Base-by-base conservation (phyloP, 345 rosid species). In the Rhodamnia argentea region DNA sequence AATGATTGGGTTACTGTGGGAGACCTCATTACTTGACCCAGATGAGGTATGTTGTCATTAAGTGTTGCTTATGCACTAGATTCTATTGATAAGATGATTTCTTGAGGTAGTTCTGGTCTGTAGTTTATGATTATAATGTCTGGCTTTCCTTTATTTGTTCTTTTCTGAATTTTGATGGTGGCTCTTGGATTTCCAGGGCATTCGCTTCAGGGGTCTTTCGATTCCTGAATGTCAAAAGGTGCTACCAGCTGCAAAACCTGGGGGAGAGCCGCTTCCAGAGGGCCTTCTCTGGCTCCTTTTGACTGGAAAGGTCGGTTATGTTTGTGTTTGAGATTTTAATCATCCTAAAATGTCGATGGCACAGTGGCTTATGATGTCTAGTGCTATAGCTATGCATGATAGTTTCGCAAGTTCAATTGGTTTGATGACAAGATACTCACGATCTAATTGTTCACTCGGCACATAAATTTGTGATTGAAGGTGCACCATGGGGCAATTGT, bases 251-350 rank as follows among this genome's bases (percentile, higher is more conserved):
- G 99, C 96, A 76, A 92, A 92, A 89, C 92, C 96, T 88, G 98
- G 93, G 56, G 99, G 98, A 81, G 99, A 97, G 88, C 99, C 99
- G 84, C 90, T 96, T 86, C 99, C 99, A 0, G 99, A 97, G 93
- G 99, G 99, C 87, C 98, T 97, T 87, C 90, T 97, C 13, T 97
- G 99, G 99, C 99, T 96, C 89, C 99, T 97, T 89, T 91, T 97
- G 91, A 96, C 99, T 44, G 99, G 99, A 91, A 96, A 97, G 98
- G 99, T 92, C 50, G 13, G 89, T 60, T 60, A 9, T 85, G n/a
- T 83, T 85, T 42, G 50, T 86, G 26, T 50, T 85, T 86, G 54
- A 86, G 32, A 47, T 64, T 14, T 82, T 50, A 78, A 81, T 58
- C 86, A 47, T 42, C 82, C 53, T 37, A 37, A 70, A 70, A 37